These are phyloP conservation scores for Wickerhamomyces hampshirensis DNA, from an alignment of 805 yeast species.

Conservation along the genomic window DNA sequence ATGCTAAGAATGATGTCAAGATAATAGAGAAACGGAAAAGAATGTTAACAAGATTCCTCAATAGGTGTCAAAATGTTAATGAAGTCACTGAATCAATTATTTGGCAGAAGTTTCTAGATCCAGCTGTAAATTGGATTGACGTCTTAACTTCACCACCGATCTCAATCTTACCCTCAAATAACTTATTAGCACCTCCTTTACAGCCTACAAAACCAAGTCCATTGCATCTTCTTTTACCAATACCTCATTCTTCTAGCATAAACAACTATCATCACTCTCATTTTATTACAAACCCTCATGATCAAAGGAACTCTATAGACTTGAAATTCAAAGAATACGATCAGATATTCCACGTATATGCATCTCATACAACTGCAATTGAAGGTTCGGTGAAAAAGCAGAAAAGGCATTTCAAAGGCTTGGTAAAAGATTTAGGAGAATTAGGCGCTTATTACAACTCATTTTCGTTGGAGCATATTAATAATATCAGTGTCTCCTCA, in stretches of 20 bases:
- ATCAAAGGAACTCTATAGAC: slow-evolving; percentile 10
- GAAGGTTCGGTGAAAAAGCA: slow-evolving; percentile 22
- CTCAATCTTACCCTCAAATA: slow-evolving; percentile 44
- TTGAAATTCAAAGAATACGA: slow-evolving; percentile 22
- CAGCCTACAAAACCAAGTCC: slow-evolving; percentile 53
- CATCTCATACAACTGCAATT: slow-evolving; percentile 18
- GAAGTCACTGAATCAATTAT: slow-evolving; percentile 55
- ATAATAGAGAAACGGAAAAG: slow-evolving; percentile 67
- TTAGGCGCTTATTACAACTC: slow-evolving; percentile 70
- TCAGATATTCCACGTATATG: slow-evolving; percentile 23
- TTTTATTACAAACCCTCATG: slow-evolving; percentile 1
- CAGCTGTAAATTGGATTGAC: slow-evolving; percentile 80
- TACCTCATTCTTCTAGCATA: slow-evolving; percentile 42
- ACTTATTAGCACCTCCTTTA: slow-evolving; percentile 56
- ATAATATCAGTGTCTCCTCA: slow-evolving; percentile 3
- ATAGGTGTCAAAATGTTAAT: slow-evolving; percentile 59
- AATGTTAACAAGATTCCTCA: slow-evolving; percentile 70
- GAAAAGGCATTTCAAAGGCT: slow-evolving; percentile 40
- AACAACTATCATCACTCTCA: slow-evolving; percentile 15
- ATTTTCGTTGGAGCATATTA: slow-evolving; percentile 45
- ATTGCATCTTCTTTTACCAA: slow-evolving; percentile 58
- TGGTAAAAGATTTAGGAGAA: slow-evolving; percentile 65
- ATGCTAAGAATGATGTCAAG: slow-evolving; percentile 38
- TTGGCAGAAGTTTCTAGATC: slow-evolving; percentile 77
- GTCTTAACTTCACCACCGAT: slow-evolving; percentile 56